Base-by-base conservation (phyloP, 345 rosid species). In the Citrus cavaleriei region DNA sequence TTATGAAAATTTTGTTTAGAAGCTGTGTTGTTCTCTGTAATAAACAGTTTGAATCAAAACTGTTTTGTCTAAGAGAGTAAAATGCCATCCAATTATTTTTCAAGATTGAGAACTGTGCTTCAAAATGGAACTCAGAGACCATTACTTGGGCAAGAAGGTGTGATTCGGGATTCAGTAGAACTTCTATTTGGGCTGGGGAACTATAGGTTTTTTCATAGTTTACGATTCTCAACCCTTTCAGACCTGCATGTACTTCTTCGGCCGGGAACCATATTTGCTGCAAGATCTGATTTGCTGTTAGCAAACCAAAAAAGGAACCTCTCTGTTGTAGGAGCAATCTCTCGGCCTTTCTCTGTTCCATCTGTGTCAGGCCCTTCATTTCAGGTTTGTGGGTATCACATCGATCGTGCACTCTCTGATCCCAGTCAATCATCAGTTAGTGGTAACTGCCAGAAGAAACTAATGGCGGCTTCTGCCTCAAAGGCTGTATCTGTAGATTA, bases 311-410 rank as follows among this genome's bases (percentile, higher is more conserved):
- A 85, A 85, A 90, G 91, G 88, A 93, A 88, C 61, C 80, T 93
- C 75, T 89, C 97, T 74, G 97, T 92, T 42, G 89, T 91, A 80
- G 99, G 91, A 78, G 93, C 94, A 67, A 82, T 95, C 69, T 90
- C 96, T 65, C 86, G 94, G 58, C 82, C 94, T 3, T 83, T 95
- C 81, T 93, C 97, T 7, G 95, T 88, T 77, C 99, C 98, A 24
- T 95, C 97, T 3, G 97, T 95, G 19, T 95, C 98, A 6, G 94
- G 99, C 70, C 97, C 95, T 49, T 81, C 98, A 37, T 88, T 92
- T 84, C 94, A 96, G 86, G 93, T 87, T 67, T 94, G 95, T 83
- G 92, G 97, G 8, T 93, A 96, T 85, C 99, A 96, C 76, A 75
- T 91, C 59, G 94, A 96, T 82, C 87, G 88, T 63, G 84, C 86